These are phyloP conservation scores for Eucalyptus microcorys DNA, from an alignment of 345 rosid species.

Conservation along the genomic window DNA sequence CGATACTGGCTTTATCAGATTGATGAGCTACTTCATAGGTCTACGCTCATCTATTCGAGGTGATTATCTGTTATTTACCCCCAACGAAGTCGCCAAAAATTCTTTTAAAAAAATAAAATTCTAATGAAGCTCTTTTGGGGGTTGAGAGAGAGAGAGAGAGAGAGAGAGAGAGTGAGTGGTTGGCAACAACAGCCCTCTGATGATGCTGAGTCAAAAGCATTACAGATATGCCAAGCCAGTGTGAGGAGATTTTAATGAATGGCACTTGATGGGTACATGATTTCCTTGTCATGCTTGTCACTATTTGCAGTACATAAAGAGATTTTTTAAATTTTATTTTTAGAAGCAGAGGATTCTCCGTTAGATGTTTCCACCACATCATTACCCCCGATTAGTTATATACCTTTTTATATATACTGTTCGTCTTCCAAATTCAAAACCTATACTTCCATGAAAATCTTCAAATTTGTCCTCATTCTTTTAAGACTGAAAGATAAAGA, in stretches of 20 bases:
- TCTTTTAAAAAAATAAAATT: background rate
- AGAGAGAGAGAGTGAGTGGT: background rate
- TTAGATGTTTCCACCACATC: background rate
- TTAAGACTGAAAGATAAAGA: background rate
- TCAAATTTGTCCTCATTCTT: background rate
- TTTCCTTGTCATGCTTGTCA: background rate
- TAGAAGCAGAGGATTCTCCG: background rate
- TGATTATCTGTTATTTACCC: background rate
- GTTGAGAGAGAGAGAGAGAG: background rate
- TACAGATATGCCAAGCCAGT: background rate
- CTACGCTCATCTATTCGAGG: background rate
- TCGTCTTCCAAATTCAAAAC: background rate
- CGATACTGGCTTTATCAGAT: background rate
- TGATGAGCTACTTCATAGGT: background rate
- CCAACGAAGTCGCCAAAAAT: background rate
- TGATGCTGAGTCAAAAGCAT: background rate
- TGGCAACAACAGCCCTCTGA: background rate
- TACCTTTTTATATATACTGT: background rate
- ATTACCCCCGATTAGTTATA: background rate
- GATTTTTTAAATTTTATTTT: background rate
- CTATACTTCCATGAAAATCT: background rate
- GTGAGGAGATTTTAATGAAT: background rate
- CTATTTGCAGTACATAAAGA: background rate
- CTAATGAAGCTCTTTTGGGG: background rate
- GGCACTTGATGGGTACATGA: background rate